Conservation (phyloP, 148 eudicot genomes). For the Hydrangea macrophylla region DNA sequence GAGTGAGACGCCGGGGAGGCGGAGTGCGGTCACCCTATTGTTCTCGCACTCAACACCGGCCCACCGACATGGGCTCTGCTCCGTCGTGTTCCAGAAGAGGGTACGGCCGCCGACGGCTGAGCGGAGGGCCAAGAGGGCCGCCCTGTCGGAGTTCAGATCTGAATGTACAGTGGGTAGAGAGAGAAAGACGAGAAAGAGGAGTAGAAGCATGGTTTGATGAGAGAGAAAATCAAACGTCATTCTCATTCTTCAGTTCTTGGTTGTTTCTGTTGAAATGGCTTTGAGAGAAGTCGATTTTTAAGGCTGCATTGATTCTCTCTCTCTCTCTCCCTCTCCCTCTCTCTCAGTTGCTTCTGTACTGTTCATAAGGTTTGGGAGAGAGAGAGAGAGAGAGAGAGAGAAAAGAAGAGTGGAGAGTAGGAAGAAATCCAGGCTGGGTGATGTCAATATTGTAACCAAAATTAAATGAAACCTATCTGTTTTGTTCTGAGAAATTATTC, state of each 20-base stretch:
- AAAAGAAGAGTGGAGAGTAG: too few species aligned
- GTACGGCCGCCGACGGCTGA: constrained; percentile 65
- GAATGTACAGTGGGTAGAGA: constrained; percentile 15
- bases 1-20: constrained; percentile 59
- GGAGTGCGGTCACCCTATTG: constrained; percentile 46
- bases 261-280: neutral
- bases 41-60: constrained; percentile 50
- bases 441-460: neutral
- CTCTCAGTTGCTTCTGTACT: neutral
- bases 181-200: constrained; percentile 12
- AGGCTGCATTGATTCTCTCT: neutral
- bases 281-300: neutral
- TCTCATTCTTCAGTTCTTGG: neutral
- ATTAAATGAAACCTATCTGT: neutral
- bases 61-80: constrained; percentile 45
- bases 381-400: constrained; percentile 14
- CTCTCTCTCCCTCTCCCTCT: neutral
- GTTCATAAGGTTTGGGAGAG: constrained; percentile 8
- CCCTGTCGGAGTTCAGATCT: constrained; percentile 36
- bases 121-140: constrained; percentile 56
- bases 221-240: neutral
- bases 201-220: constrained; percentile 10
- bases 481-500: too few species aligned
- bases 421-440: neutral
- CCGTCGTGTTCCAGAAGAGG: constrained; percentile 45